Base-by-base conservation (phyloP, 805 yeast species). In the Wickerhamiella spandovensis region DNA sequence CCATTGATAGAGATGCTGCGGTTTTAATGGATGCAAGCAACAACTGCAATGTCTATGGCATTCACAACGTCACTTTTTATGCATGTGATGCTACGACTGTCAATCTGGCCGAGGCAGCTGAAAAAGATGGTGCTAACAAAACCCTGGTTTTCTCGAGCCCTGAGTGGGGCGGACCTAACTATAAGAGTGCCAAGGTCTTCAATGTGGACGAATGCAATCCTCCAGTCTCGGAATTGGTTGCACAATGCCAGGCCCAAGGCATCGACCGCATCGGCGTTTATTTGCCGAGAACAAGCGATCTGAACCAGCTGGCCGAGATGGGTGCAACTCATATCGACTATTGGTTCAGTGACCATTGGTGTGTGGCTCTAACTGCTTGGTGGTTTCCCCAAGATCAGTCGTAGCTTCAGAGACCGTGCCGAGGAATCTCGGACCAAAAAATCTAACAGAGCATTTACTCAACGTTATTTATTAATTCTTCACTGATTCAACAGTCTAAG, bases 21-120 rank as follows among this genome's bases (percentile, higher is more conserved):
- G 60, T 56, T 4, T 20, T 48, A 18, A 50, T 43, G 30, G 59
- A 62, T 24, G 67, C 69, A 1, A 39, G 37, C 28, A 76, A 79
- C 58, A 88, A 88, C 58, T 74, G 84, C n/a, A 58, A 61, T 15
- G 73, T 84, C 0, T 88, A 88, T 63, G 77, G 69, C 0, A 79
- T 79, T 1, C 62, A 61, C 2, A 73, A 75, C 12, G 66, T 83
- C 48, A 74, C 75, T 57, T 70, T 68, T 50, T 60, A 61, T 42
- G 64, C 56, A 28, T 78, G 77, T 1, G 81, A 79, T 53, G 81
- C 79, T 73, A 63, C 64, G 25, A 60, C 66, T 22, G 51, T 72
- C 12, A 47, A 55, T 20, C 44, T 53, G 41, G 13, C 9, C 1
- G 24, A 41, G 39, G 46, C 44, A 1, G 54, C 48, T 2, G 51